Conservation (phyloP, 2,329 filamentous ascomycete genomes). For the Apiospora koreana region DNA sequence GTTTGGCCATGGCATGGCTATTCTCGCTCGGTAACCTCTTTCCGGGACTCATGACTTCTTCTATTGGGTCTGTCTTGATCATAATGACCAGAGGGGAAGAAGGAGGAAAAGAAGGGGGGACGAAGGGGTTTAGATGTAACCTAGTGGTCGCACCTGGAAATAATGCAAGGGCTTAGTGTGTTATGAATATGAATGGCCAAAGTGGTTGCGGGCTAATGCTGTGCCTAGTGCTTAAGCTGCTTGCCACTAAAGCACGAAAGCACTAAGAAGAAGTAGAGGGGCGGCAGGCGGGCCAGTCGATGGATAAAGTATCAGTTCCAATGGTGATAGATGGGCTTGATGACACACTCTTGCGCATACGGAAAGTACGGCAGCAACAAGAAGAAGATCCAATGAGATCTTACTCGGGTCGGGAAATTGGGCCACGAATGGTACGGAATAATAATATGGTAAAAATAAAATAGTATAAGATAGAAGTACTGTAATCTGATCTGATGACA, state of each 20-base stretch:
- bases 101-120: constrained; percentile 3
- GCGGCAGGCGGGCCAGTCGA: neutral
- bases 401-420: neutral
- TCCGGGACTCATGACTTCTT: constrained; percentile 1
- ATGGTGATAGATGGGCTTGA: too few species aligned
- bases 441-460: constrained; percentile 21
- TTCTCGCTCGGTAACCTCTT: constrained; percentile 1
- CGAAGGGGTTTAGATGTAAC: neutral
- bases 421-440: neutral
- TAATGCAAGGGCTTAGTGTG: neutral
- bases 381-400: neutral
- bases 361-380: neutral
- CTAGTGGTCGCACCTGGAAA: constrained; percentile 8
- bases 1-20: constrained; percentile 20
- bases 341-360: neutral
- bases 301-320: too few species aligned
- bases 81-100: neutral
- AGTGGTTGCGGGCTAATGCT: constrained; percentile 7
- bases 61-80: constrained; percentile 5
- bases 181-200: neutral
- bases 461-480: constrained; percentile 21
- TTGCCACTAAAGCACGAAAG: neutral
- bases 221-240: constrained; percentile 13
- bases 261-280: neutral
- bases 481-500: constrained; percentile 12